phyloP scores from a whole-genome alignment of 2,329 filamentous ascomycete genomes.

The Colletotrichum spinosum region DNA sequence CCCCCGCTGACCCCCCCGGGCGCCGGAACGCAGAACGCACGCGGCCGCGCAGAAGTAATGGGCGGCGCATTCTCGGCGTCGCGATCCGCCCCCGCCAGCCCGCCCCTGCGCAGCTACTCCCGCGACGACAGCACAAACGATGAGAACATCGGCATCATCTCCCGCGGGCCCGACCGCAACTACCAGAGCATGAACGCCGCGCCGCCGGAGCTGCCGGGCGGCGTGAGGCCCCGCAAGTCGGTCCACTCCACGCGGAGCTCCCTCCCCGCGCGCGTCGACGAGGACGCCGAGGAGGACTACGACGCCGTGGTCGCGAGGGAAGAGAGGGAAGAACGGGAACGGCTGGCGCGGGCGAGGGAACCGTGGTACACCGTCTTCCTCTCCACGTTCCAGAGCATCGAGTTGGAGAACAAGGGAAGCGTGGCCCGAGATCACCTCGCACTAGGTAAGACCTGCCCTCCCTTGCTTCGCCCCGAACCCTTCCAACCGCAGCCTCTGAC shows the following conservation, averaged over 20 bases:
- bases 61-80: conserved; percentile 40
- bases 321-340: conserved; percentile 25
- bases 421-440: conserved; percentile 86
- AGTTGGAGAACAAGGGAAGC: conserved; percentile 87
- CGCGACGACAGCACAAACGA: conserved; percentile 44
- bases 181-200: conserved; percentile 53
- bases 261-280: conserved; percentile 34
- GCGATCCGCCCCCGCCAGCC: conserved; percentile 36
- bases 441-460: conserved; percentile 64
- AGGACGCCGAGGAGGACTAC: conserved; percentile 39
- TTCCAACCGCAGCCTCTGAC: conserved; percentile 1
- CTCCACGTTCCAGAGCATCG: conserved; percentile 69
- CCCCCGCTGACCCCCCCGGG: conserved; percentile 15
- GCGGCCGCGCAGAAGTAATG: conserved; percentile 57
- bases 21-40: conserved; percentile 49
- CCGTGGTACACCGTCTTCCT: conserved; percentile 65
- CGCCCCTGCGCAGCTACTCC: conserved; percentile 31
- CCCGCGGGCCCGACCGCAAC: conserved; percentile 48
- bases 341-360: conserved; percentile 43
- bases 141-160: conserved; percentile 56
- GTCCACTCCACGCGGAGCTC: conserved; percentile 33
- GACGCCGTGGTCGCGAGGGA: conserved; percentile 38
- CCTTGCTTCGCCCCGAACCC: not conserved
- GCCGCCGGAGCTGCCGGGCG: conserved; percentile 34
- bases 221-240: conserved; percentile 27